phyloP scores from a whole-genome alignment of 2,329 filamentous ascomycete genomes.

The Aureobasidium sp. region DNA sequence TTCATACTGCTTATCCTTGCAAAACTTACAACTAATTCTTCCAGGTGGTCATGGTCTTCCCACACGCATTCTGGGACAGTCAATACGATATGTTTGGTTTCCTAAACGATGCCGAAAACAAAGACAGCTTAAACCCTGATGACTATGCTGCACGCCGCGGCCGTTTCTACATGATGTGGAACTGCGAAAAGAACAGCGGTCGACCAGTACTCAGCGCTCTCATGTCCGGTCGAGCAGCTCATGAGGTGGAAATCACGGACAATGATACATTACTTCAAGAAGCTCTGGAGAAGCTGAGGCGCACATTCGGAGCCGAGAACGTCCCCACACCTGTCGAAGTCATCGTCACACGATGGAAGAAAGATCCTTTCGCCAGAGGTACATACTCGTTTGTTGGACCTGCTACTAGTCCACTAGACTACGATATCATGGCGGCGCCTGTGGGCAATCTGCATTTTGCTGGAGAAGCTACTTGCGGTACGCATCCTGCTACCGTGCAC shows the following conservation, averaged over 20 bases:
- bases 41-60: constrained; percentile 72
- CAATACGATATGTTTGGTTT: constrained; percentile 90
- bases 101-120: constrained; percentile 62
- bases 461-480: constrained; percentile 91
- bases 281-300: constrained; percentile 67
- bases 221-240: constrained; percentile 92
- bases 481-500: constrained; percentile 93
- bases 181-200: constrained; percentile 82
- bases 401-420: constrained; percentile 74
- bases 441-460: constrained; percentile 90
- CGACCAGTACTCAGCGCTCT: constrained; percentile 77
- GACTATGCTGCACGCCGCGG: constrained; percentile 74
- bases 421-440: constrained; percentile 78
- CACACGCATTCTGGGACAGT: constrained; percentile 83
- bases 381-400: constrained; percentile 93
- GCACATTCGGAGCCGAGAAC: constrained; percentile 54
- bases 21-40: constrained; percentile 12
- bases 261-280: constrained; percentile 72
- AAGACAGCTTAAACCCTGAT: constrained; percentile 63
- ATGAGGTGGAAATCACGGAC: constrained; percentile 69
- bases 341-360: constrained; percentile 86
- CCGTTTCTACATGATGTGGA: constrained; percentile 98
- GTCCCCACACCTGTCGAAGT: constrained; percentile 77
- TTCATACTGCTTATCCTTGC: background rate
- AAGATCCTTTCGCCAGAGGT: constrained; percentile 81